Evolutionary conservation across 2,329 filamentous ascomycete species (phyloP).

Genomic region (Aspergillus cejpii): DNA sequence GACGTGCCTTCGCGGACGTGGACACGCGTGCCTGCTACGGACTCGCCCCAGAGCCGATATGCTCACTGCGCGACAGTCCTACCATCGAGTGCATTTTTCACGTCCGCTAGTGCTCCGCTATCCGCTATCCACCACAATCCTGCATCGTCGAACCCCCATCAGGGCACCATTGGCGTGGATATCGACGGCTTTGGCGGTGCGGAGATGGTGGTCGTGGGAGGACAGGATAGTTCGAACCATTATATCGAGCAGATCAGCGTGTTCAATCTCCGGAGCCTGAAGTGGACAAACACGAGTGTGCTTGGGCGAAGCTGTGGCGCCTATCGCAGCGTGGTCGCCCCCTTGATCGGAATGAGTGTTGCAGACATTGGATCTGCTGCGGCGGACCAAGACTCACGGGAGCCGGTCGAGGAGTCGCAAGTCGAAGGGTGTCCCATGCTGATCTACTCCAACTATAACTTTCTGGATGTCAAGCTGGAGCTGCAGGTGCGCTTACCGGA

Average conservation of each 20-base stretch:
- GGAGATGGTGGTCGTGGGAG: slow-evolving; percentile 95
- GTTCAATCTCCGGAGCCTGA: slow-evolving; percentile 89
- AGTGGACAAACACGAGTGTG: slow-evolving; percentile 85
- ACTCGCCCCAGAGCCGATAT: slow-evolving; percentile 87
- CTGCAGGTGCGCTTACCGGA: slow-evolving; percentile 81
- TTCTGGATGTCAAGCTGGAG: slow-evolving; percentile 92
- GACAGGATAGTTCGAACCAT: slow-evolving; percentile 94
- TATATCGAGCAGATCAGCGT: slow-evolving; percentile 99
- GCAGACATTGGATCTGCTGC: slow-evolving; percentile 41
- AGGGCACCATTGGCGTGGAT: slow-evolving; percentile 78
- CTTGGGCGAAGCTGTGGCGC: slow-evolving; percentile 91
- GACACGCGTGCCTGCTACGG: slow-evolving; percentile 73
- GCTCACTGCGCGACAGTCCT: slow-evolving; percentile 92
- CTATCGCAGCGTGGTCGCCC: slow-evolving; percentile 90
- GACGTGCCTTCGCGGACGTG: slow-evolving; percentile 76
- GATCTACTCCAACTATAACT: slow-evolving; percentile 99
- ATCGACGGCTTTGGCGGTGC: slow-evolving; percentile 87
- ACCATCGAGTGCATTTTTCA: slow-evolving; percentile 79
- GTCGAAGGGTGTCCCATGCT: slow-evolving; percentile 63
- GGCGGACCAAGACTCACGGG: slow-evolving; percentile 35
- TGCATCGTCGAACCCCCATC: slow-evolving; percentile 71
- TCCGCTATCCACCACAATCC: slow-evolving; percentile 89
- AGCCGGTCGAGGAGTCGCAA: slow-evolving; percentile 25
- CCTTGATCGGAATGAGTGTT: slow-evolving; percentile 50
- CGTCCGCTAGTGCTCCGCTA: slow-evolving; percentile 73